A percentile compares a stretch with the other conserved stretches of the same genome.
These are phyloP conservation scores for Macrophomina phaseolina DNA, from an alignment of 2,329 filamentous ascomycete species.

Conservation along the genomic window DNA sequence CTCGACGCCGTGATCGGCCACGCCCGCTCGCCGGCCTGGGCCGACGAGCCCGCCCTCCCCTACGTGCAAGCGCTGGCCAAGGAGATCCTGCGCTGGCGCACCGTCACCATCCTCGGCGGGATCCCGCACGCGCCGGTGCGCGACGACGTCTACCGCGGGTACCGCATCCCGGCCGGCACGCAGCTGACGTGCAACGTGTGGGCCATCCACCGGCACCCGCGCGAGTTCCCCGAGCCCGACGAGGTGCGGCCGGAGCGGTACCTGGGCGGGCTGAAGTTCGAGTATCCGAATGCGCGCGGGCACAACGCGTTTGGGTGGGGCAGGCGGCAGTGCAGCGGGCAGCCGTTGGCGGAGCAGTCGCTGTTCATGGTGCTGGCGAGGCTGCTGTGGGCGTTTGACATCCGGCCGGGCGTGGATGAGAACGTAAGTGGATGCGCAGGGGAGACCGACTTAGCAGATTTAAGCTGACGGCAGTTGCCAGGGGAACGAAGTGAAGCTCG, in stretches of 20 bases:
- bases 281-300: neutral
- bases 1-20: constrained; percentile 34
- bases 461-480: neutral
- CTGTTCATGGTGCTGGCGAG: constrained; percentile 16
- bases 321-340: constrained; percentile 53
- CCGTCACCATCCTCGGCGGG: constrained; percentile 35
- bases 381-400: constrained; percentile 24
- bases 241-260: constrained; percentile 33
- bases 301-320: constrained; percentile 59
- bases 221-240: constrained; percentile 29
- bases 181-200: constrained; percentile 43
- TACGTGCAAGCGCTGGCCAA: constrained; percentile 38
- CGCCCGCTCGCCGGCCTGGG: neutral
- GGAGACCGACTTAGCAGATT: neutral
- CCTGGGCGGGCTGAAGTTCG: constrained; percentile 27
- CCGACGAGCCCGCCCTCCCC: constrained; percentile 33
- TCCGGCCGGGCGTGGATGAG: constrained; percentile 20
- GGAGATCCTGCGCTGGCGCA: constrained; percentile 40
- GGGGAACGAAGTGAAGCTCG: constrained; percentile 23
- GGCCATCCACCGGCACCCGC: constrained; percentile 39
- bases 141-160: constrained; percentile 41
- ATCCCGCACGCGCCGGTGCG: constrained; percentile 35
- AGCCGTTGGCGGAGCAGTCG: constrained; percentile 24
- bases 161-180: constrained; percentile 45
- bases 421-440: neutral